Evolutionary conservation across 1,139 yeast species (phyloP).

Genomic region (Yamadazyma pseudoaaseri): DNA sequence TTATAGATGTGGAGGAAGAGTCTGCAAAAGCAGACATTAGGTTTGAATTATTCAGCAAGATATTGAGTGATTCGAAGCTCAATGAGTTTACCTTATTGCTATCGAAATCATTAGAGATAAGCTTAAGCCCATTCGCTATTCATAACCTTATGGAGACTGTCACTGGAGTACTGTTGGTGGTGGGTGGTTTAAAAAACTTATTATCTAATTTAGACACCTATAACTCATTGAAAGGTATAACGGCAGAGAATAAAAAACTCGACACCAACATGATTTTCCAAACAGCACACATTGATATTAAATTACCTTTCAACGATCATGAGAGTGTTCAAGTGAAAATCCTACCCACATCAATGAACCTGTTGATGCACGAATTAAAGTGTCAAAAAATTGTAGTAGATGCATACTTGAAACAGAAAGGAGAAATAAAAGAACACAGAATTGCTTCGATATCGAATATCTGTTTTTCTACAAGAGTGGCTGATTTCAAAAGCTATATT

Average conservation of each 20-base stretch:
- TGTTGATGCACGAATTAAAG: slow-evolving; percentile 25
- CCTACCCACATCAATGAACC: slow-evolving; percentile 39
- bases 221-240: slow-evolving; percentile 2
- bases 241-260: slow-evolving; percentile 3
- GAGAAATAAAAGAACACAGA: slow-evolving; percentile 6
- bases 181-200: slow-evolving; percentile 10
- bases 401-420: slow-evolving; percentile 6
- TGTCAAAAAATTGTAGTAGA: slow-evolving; percentile 30
- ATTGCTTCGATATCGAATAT: slow-evolving; percentile 23
- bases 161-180: slow-evolving; percentile 17
- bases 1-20: slow-evolving; percentile 13
- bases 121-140: slow-evolving; percentile 24
- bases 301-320: slow-evolving; percentile 9
- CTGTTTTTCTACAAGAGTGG: slow-evolving; percentile 16
- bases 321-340: slow-evolving; percentile 20
- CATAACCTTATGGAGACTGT: slow-evolving; percentile 11
- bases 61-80: slow-evolving; percentile 17
- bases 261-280: slow-evolving; percentile 28
- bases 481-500: slow-evolving; percentile 27
- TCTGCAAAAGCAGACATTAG: slow-evolving; percentile 46
- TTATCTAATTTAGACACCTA: slow-evolving; percentile 12
- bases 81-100: slow-evolving; percentile 43
- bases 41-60: slow-evolving; percentile 45
- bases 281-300: slow-evolving; percentile 25
- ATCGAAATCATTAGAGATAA: slow-evolving; percentile 39